These are phyloP conservation scores for Ambrosiella xylebori DNA, from an alignment of 2,329 filamentous ascomycete genomes.

Conservation along the genomic window DNA sequence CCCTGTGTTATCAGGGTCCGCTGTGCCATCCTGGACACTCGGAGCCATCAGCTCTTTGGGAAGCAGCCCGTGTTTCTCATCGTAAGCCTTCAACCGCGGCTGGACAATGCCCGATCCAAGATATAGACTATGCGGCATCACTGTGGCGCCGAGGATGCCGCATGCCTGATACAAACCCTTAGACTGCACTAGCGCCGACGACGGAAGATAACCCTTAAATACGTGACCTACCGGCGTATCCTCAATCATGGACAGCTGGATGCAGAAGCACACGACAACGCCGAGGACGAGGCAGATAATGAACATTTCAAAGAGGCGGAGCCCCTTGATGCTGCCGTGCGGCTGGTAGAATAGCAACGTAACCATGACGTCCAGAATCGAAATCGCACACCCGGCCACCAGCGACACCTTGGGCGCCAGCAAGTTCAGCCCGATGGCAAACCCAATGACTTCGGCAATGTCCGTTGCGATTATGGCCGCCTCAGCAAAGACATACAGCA, in stretches of 20 bases:
- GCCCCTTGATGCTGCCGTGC: conserved; percentile 37
- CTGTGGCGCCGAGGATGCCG: conserved; percentile 60
- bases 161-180: conserved; percentile 52
- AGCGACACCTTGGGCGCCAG: conserved; percentile 46
- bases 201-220: conserved; percentile 48
- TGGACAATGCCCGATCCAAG: conserved; percentile 55
- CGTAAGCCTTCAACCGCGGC: conserved; percentile 46
- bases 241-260: conserved; percentile 46
- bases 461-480: conserved; percentile 54
- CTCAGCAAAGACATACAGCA: conserved; percentile 46
- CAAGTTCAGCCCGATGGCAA: conserved; percentile 51
- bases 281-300: conserved; percentile 47
- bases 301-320: conserved; percentile 47
- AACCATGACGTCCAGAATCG: conserved; percentile 49
- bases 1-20: conserved; percentile 30
- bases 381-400: conserved; percentile 50
- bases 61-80: conserved; percentile 37
- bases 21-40: conserved; percentile 13
- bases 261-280: conserved; percentile 53
- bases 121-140: conserved; percentile 54
- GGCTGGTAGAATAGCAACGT: conserved; percentile 51
- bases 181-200: conserved; percentile 37
- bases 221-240: conserved; percentile 39
- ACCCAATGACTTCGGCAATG: conserved; percentile 55
- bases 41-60: conserved; percentile 17